Evolutionary conservation across 352 stramenopile genomes (phyloP).

Genomic region (Globisporangium splendens): DNA sequence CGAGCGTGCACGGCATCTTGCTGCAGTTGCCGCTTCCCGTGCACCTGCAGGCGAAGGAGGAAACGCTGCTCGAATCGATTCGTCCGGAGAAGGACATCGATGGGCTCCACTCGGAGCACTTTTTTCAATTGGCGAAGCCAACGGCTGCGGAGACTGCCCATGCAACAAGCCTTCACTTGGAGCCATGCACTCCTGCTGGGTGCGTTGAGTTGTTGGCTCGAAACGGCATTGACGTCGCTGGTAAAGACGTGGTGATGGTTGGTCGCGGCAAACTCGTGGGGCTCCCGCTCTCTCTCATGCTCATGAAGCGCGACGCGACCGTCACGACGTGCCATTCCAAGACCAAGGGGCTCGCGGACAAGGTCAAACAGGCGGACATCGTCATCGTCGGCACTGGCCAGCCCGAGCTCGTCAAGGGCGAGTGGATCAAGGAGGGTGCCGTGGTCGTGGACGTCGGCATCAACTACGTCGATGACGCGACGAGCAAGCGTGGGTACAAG

Average conservation of each 20-base stretch:
- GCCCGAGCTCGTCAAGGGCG: constrained; percentile 92
- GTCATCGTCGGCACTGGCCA: constrained; percentile 95
- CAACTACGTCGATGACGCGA: constrained; percentile 93
- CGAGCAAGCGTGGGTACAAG: constrained; percentile 81
- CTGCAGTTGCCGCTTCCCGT: constrained; percentile 87
- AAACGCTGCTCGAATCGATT: constrained; percentile 91
- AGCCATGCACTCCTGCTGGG: constrained; percentile 91
- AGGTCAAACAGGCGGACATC: constrained; percentile 91
- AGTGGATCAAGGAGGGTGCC: constrained; percentile 96
- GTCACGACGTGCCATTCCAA: constrained; percentile 97
- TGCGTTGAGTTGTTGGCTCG: constrained; percentile 58
- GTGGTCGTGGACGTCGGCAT: constrained; percentile 99
- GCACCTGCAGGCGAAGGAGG: constrained; percentile 73
- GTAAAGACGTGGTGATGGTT: constrained; percentile 96
- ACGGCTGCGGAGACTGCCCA: constrained; percentile 6
- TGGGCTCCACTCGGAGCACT: constrained; percentile 97
- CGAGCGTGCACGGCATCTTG: constrained; percentile 93
- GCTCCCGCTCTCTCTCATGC: constrained; percentile 93
- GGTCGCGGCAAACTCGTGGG: constrained; percentile 97
- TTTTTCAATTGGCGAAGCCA: constrained; percentile 82
- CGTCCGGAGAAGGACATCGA: constrained; percentile 96
- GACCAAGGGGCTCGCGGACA: constrained; percentile 67
- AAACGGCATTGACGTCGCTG: constrained; percentile 87
- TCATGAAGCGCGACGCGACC: constrained; percentile 94
- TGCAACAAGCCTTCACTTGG: constrained; percentile 55